These are phyloP conservation scores for Cordyceps militaris DNA, from an alignment of 2,329 filamentous ascomycete species.

Conservation along the genomic window DNA sequence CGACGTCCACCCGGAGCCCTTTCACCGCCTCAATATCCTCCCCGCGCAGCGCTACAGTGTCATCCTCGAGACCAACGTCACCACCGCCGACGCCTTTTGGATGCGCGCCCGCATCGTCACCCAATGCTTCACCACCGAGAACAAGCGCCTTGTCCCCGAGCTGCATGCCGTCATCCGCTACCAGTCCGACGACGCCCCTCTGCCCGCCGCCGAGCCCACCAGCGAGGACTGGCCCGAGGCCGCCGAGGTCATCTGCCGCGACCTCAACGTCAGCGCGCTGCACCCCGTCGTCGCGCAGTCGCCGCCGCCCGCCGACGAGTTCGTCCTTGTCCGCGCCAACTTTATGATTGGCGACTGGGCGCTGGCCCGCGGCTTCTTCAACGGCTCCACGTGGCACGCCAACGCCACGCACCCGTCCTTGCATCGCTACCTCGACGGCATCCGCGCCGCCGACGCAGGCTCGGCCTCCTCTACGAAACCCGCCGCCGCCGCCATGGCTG, in stretches of 20 bases:
- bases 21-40: slow-evolving; percentile 56
- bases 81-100: slow-evolving; percentile 49
- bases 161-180: slow-evolving; percentile 28
- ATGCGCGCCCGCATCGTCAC: slow-evolving; percentile 48
- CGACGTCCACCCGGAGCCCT: slow-evolving; percentile 51
- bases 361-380: slow-evolving; percentile 48
- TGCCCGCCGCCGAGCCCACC: slow-evolving; percentile 18
- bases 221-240: slow-evolving; percentile 44
- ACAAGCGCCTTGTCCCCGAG: slow-evolving; percentile 25
- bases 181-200: background rate
- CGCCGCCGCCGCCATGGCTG: slow-evolving; percentile 17
- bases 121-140: slow-evolving; percentile 30
- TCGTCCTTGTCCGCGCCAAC: slow-evolving; percentile 42
- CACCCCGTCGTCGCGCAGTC: slow-evolving; percentile 30
- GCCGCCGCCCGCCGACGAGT: slow-evolving; percentile 30
- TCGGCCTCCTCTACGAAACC: background rate
- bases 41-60: slow-evolving; percentile 67
- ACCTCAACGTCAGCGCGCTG: slow-evolving; percentile 44
- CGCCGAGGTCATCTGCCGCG: slow-evolving; percentile 42
- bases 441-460: background rate
- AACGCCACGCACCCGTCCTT: slow-evolving; percentile 30
- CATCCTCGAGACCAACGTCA: slow-evolving; percentile 53
- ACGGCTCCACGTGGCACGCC: slow-evolving; percentile 41
- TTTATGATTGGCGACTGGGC: slow-evolving; percentile 50
- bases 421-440: slow-evolving; percentile 27